Percentiles rank a stretch among this genome's conserved stretches.
These are phyloP conservation scores for Phaeosphaeriaceae sp. DNA, from an alignment of 2,329 filamentous ascomycete species.

Conservation along the genomic window DNA sequence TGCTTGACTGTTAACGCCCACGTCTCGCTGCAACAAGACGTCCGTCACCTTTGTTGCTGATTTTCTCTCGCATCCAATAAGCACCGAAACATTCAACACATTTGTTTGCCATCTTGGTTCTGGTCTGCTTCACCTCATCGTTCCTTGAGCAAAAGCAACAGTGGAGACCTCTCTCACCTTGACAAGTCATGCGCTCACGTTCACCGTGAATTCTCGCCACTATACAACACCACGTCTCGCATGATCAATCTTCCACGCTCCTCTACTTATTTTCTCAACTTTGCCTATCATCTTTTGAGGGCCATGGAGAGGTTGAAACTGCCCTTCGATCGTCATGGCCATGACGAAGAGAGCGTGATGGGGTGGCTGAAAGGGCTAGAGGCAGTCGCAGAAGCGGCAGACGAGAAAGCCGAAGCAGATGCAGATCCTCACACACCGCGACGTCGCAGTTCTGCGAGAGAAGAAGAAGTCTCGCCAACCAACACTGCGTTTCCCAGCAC, in stretches of 20 bases:
- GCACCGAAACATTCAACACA: neutral
- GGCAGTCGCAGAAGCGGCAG: neutral
- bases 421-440: neutral
- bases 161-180: neutral
- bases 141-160: neutral
- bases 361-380: constrained; percentile 9
- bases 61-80: no score
- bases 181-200: constrained; percentile 6
- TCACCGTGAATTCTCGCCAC: constrained; percentile 10
- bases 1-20: no score
- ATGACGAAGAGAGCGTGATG: neutral
- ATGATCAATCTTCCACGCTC: neutral
- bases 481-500: constrained; percentile 29
- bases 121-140: neutral
- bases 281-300: neutral
- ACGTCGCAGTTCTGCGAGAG: neutral
- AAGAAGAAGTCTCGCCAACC: constrained; percentile 29
- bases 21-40: no score
- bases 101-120: neutral
- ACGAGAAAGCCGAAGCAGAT: neutral
- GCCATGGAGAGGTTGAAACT: neutral
- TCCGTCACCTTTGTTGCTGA: no score
- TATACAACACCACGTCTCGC: neutral
- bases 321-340: neutral
- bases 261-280: neutral